Base-by-base conservation (phyloP, 176 grass and related monocot species). In the Eremochloa ophiuroides region DNA sequence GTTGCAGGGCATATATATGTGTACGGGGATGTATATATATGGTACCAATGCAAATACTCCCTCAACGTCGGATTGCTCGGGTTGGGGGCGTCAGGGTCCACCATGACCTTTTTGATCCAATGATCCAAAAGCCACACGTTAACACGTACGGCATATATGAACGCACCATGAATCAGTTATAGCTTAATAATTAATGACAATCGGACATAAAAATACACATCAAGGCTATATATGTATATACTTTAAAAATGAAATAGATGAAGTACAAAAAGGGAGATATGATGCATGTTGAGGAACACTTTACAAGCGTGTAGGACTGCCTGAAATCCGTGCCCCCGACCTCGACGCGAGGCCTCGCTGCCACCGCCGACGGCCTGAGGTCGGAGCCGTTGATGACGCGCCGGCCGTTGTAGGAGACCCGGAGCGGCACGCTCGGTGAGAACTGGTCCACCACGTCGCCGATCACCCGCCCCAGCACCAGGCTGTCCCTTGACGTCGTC, bases 21-120 rank as follows among this genome's bases (percentile, higher is more conserved):
- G 41, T 43, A 12, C 11, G 43, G 16, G 43, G 14, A 50, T 51
- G 6, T n/a, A n/a, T 51, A 51, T 2, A 51, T 46, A 16, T 47
- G 48, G 17, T 58, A 94, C 92, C 92, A 94, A 86, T 94, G 92
- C 71, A 94, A 82, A 68, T 94, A 91, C 80, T 94, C 92, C 58
- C 76, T 77, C 37, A 88, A 26, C 44, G 74, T 88, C 20, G 92
- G 92, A 51, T 91, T 83, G 72, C 88, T 88, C 15, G 88, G 92
- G 65, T 83, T 91, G 15, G 92, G 92, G 20, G 92, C 92, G 77
- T 94, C 92, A 26, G 92, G 92, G 53, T 94, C 86, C 37, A 94
- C 88, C 88, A 91, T 91, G 15, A 91, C 40, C 92, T 86, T 94
- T 56, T 56, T 10, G 4, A 61, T 43, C 7, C 29, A 1, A 46